A percentile compares a stretch with the other conserved stretches of the same genome.
Evolutionary conservation across 768 basidiomycete genomes (phyloP).

Genomic region (Cubamyces lactineus): DNA sequence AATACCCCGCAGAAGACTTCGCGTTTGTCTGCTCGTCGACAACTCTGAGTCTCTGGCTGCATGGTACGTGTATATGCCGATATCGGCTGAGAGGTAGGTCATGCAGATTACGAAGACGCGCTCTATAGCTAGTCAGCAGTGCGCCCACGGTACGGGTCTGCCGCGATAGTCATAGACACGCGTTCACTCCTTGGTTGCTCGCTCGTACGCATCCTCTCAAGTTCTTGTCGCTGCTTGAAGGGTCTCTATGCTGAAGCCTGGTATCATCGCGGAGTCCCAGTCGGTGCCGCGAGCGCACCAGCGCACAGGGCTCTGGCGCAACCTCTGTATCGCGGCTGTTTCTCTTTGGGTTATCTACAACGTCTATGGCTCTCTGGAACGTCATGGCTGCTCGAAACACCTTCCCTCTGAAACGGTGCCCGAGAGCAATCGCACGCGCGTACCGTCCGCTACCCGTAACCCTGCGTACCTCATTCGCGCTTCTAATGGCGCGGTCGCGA

Average conservation of each 20-base stretch:
- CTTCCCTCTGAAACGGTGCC: neutral
- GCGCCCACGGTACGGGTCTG: constrained; percentile 1
- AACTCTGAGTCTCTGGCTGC: neutral
- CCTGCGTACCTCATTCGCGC: constrained; percentile 64
- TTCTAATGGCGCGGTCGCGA: constrained; percentile 82
- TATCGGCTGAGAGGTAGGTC: neutral
- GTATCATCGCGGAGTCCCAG: constrained; percentile 13
- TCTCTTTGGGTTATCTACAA: constrained; percentile 7
- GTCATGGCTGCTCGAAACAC: neutral
- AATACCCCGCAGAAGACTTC: neutral
- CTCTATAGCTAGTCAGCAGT: constrained; percentile 8
- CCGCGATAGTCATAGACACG: constrained; percentile 1
- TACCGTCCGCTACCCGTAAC: constrained; percentile 42
- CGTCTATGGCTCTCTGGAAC: neutral
- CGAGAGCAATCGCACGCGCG: constrained; percentile 15
- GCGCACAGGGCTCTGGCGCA: neutral
- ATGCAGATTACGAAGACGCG: constrained; percentile 10
- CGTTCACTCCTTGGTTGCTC: neutral
- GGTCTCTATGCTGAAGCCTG: constrained; percentile 15
- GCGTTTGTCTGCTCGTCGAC: neutral
- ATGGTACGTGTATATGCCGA: neutral
- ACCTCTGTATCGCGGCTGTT: neutral
- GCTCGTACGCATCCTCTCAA: neutral
- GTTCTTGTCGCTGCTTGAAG: neutral
- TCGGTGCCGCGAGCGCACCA: neutral